Conservation (phyloP, 225 moss, liverwort and hornwort genomes). For the Ulota crispa region DNA sequence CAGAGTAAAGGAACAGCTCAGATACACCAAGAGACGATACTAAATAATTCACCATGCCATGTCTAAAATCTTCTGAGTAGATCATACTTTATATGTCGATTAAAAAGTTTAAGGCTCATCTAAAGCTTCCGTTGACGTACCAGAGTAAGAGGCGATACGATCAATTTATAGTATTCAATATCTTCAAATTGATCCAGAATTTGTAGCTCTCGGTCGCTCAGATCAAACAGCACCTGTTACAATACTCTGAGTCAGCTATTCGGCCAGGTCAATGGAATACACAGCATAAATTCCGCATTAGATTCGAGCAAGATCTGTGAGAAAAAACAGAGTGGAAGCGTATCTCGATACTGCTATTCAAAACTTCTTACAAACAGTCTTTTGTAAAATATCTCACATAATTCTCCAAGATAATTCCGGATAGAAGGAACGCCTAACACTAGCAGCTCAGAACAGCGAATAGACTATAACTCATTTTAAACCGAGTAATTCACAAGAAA, state of each 20-base stretch:
- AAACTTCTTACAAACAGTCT: neutral
- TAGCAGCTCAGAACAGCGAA: constrained; percentile 6
- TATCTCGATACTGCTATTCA: neutral
- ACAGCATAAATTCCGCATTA: neutral
- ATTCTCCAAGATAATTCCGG: neutral
- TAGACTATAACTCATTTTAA: neutral
- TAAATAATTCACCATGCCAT: neutral
- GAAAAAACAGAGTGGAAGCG: constrained; percentile 9
- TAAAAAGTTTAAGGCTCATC: neutral
- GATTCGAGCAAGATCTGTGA: constrained; percentile 5
- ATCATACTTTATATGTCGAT: neutral
- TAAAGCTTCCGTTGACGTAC: constrained; percentile 28
- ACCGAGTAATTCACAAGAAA: neutral
- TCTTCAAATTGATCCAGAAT: constrained; percentile 87
- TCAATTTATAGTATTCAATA: constrained; percentile 59
- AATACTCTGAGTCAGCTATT: constrained; percentile 10
- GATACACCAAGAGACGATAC: constrained; percentile 11
- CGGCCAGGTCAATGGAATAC: neutral
- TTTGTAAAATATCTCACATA: neutral
- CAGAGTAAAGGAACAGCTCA: constrained; percentile 13
- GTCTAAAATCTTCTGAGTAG: neutral
- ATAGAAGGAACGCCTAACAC: constrained; percentile 8
- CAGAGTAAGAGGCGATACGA: constrained; percentile 56
- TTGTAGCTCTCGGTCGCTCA: constrained; percentile 66
- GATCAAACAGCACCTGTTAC: constrained; percentile 75